A percentile compares a stretch with the other conserved stretches of the same genome.
These are phyloP conservation scores for Shiraia bambusicola DNA, from an alignment of 2,329 filamentous ascomycete genomes.

Conservation along the genomic window DNA sequence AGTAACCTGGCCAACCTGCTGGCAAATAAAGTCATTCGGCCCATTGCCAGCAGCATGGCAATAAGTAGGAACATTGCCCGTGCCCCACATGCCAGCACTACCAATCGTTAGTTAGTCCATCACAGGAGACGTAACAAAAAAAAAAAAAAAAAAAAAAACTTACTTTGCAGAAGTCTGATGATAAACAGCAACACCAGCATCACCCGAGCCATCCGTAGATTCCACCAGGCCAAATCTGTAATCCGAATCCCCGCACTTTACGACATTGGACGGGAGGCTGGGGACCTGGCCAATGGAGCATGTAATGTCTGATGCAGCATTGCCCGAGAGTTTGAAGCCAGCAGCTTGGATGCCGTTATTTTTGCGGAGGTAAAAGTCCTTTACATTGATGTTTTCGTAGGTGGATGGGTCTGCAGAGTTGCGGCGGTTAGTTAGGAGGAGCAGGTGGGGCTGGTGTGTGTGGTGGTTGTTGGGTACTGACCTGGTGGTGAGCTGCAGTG, in stretches of 20 bases:
- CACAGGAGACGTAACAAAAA: too few species aligned
- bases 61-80: conserved; percentile 16
- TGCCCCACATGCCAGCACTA: conserved; percentile 11
- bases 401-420: conserved; percentile 10
- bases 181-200: conserved; percentile 18
- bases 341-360: conserved; percentile 19
- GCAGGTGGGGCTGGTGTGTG: not conserved
- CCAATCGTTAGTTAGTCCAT: not conserved
- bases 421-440: too few species aligned
- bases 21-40: conserved; percentile 20
- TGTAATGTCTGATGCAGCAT: conserved; percentile 13
- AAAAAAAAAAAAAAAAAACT: too few species aligned
- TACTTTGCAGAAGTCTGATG: conserved; percentile 11
- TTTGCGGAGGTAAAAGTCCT: conserved; percentile 22
- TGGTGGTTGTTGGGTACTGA: too few species aligned
- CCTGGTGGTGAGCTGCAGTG: conserved; percentile 11
- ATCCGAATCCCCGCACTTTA: conserved; percentile 16
- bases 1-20: conserved; percentile 11
- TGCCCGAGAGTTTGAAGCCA: conserved; percentile 24
- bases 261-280: conserved; percentile 14
- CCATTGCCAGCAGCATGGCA: conserved; percentile 24
- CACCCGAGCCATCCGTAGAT: conserved; percentile 1
- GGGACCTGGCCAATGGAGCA: conserved; percentile 12
- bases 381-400: conserved; percentile 25
- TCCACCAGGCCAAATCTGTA: conserved; percentile 21